Percentiles rank a stretch among this genome's conserved stretches.
These are phyloP conservation scores for Rhexocercosporidium sp. DNA, from an alignment of 2,329 filamentous ascomycete species.

Conservation along the genomic window DNA sequence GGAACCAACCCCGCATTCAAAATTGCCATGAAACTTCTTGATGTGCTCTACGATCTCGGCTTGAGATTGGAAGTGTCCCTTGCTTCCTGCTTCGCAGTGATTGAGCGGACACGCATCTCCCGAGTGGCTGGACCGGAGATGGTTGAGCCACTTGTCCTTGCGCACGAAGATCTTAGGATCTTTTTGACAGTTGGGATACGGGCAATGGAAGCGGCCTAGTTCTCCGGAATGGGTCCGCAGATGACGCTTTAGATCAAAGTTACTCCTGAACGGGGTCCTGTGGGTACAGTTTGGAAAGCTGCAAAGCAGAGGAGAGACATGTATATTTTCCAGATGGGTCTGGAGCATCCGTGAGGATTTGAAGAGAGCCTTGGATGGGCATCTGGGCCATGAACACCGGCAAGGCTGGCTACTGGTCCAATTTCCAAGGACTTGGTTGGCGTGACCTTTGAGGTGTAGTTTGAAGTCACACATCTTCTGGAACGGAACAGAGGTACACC, in stretches of 20 bases:
- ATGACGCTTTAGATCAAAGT: conserved; percentile 21
- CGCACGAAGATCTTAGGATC: conserved; percentile 13
- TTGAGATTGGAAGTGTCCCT: conserved; percentile 1
- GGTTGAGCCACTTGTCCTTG: conserved; percentile 22
- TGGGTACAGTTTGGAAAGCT: conserved; percentile 13
- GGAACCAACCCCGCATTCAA: conserved; percentile 18
- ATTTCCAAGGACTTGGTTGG: neutral
- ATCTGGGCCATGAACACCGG: conserved; percentile 16
- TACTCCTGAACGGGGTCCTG: conserved; percentile 18
- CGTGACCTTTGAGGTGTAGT: conserved; percentile 11
- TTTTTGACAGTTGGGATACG: conserved; percentile 15
- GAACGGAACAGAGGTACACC: neutral
- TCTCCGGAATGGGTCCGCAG: conserved; percentile 13
- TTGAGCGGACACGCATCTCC: conserved; percentile 17
- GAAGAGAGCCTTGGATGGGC: conserved; percentile 22
- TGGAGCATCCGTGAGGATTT: conserved; percentile 7
- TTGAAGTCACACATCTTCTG: conserved; percentile 17
- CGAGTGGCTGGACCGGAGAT: conserved; percentile 16
- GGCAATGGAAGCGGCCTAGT: conserved; percentile 1
- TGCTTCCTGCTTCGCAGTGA: conserved; percentile 11
- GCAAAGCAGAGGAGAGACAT: conserved; percentile 19
- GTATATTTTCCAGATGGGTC: conserved; percentile 19
- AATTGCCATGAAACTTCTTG: conserved; percentile 16
- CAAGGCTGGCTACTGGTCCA: conserved; percentile 11
- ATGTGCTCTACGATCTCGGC: conserved; percentile 18